A percentile compares a stretch with the other conserved stretches of the same genome.
Evolutionary conservation across 2,329 filamentous ascomycete genomes (phyloP).

Genomic region (Sporothrix curviconia): DNA sequence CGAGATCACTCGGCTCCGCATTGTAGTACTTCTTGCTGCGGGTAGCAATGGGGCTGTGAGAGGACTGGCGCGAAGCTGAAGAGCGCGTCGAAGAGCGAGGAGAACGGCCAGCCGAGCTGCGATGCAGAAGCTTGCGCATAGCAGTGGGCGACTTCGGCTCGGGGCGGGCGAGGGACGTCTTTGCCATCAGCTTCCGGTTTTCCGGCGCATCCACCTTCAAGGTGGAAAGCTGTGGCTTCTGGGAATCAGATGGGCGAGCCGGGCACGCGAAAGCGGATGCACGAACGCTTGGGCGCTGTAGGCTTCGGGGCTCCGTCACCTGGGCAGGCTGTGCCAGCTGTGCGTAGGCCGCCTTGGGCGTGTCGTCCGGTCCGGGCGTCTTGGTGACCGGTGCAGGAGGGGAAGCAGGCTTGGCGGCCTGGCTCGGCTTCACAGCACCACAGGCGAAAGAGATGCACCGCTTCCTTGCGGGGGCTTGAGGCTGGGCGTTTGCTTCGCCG

Average conservation of each 20-base stretch:
- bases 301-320: constrained; percentile 29
- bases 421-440: constrained; percentile 49
- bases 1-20: constrained; percentile 44
- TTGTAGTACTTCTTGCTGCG: constrained; percentile 43
- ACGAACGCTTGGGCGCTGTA: constrained; percentile 46
- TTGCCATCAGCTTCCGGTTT: constrained; percentile 17
- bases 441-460: constrained; percentile 92
- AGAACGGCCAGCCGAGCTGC: constrained; percentile 14
- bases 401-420: constrained; percentile 24
- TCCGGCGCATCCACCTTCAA: constrained; percentile 16
- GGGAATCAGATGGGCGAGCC: constrained; percentile 41
- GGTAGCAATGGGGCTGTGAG: constrained; percentile 32
- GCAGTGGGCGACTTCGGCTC: constrained; percentile 28
- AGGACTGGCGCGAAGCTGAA: constrained; percentile 30
- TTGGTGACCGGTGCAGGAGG: constrained; percentile 22
- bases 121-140: constrained; percentile 22
- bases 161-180: constrained; percentile 20
- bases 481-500: constrained; percentile 27
- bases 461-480: constrained; percentile 63
- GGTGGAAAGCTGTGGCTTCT: constrained; percentile 24
- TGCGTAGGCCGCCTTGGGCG: constrained; percentile 11
- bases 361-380: constrained; percentile 14
- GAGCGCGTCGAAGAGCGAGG: constrained; percentile 19
- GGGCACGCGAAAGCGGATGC: constrained; percentile 73
- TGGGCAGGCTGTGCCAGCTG: constrained; percentile 24